A percentile compares a stretch with the other conserved stretches of the same genome.
Evolutionary conservation across 1,284 basidiomycete genomes (phyloP).

Genomic region (Taiwanofungus camphoratus): DNA sequence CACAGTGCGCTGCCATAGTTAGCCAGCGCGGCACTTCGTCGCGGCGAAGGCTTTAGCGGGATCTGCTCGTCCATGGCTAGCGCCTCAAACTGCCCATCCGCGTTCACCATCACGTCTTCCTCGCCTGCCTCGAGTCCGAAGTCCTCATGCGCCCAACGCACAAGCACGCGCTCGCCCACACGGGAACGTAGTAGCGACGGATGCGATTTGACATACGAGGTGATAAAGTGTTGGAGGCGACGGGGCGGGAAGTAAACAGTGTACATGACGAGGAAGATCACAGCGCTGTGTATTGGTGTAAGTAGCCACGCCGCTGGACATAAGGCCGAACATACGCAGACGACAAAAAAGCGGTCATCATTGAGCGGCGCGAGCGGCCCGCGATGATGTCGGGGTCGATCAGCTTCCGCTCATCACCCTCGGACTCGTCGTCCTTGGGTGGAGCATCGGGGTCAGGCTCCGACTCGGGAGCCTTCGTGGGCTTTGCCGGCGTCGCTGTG

Average conservation of each 20-base stretch:
- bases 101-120: slow-evolving; percentile 31
- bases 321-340: slow-evolving; percentile 14
- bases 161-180: slow-evolving; percentile 28
- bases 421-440: slow-evolving; percentile 14
- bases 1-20: slow-evolving; percentile 21
- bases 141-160: slow-evolving; percentile 34
- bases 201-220: slow-evolving; percentile 21
- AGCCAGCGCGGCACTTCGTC: slow-evolving; percentile 9
- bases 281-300: slow-evolving; percentile 9
- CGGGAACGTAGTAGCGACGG: slow-evolving; percentile 25
- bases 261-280: slow-evolving; percentile 20
- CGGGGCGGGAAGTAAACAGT: slow-evolving; percentile 24
- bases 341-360: slow-evolving; percentile 19
- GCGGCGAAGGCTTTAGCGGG: slow-evolving; percentile 31
- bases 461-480: slow-evolving; percentile 2
- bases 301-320: not conserved
- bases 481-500: slow-evolving; percentile 3
- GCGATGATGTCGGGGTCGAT: slow-evolving; percentile 13
- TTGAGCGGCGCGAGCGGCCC: slow-evolving; percentile 7
- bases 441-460: slow-evolving; percentile 12
- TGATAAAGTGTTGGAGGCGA: slow-evolving; percentile 19
- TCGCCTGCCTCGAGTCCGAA: slow-evolving; percentile 25
- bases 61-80: slow-evolving; percentile 28
- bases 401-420: slow-evolving; percentile 18
- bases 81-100: slow-evolving; percentile 14